Percentiles rank a stretch among this genome's conserved stretches.
These are phyloP conservation scores for Jaapia argillacea DNA, from an alignment of 768 basidiomycete species.

Conservation along the genomic window DNA sequence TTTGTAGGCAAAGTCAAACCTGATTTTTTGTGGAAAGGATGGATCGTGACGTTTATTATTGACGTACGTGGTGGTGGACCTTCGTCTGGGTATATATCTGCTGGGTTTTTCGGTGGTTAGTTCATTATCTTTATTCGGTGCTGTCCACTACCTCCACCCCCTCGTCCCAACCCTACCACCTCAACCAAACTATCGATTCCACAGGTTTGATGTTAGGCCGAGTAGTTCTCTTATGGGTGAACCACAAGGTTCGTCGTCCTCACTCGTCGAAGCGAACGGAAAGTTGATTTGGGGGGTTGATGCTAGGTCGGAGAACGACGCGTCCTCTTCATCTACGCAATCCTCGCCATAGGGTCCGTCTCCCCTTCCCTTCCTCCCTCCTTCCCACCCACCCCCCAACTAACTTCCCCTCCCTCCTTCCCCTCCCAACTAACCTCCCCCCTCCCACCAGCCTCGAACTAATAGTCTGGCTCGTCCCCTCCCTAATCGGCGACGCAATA, in stretches of 20 bases:
- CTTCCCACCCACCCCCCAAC: conserved; percentile 1
- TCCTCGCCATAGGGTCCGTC: conserved; percentile 24
- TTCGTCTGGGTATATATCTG: conserved; percentile 30
- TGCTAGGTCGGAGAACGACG: conserved; percentile 22
- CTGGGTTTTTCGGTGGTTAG: conserved; percentile 28
- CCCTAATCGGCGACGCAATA: conserved; percentile 39
- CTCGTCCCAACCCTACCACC: too few relatives aligned
- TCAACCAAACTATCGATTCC: not conserved
- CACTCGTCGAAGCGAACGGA: not conserved
- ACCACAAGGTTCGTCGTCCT: not conserved
- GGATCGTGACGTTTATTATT: conserved; percentile 36
- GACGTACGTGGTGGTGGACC: conserved; percentile 26
- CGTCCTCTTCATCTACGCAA: conserved; percentile 22
- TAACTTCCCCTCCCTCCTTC: not conserved
- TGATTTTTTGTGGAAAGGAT: conserved; percentile 17
- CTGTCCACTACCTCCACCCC: too few relatives aligned
- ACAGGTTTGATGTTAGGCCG: conserved; percentile 8
- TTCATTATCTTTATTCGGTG: not conserved
- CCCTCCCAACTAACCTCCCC: not conserved
- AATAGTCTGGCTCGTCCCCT: conserved; percentile 43
- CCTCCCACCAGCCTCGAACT: conserved; percentile 28
- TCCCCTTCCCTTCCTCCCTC: not conserved
- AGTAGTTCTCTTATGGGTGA: conserved; percentile 1
- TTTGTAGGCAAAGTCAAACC: too few relatives aligned
- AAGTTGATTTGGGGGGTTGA: not conserved